Conservation (phyloP, 371 early-diverging fungal genomes). For the Cokeromyces recurvatus region DNA sequence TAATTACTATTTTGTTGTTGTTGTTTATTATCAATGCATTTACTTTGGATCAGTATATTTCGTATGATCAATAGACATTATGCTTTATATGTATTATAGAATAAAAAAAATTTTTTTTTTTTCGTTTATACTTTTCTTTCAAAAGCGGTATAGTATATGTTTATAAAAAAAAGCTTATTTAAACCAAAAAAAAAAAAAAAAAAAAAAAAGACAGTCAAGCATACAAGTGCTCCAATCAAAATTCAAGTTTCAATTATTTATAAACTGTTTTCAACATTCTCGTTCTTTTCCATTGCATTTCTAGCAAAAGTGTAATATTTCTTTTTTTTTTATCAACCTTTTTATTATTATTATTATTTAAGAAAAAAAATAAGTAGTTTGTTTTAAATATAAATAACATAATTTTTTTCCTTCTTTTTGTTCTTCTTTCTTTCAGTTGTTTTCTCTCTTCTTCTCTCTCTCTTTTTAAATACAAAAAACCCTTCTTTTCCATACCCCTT, state of each 20-base stretch:
- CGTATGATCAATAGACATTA: constrained; percentile 43
- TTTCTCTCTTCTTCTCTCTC: not conserved
- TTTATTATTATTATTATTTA: not conserved
- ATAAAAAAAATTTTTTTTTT: constrained; percentile 4
- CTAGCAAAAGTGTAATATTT: too few relatives aligned
- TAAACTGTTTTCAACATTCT: too few relatives aligned
- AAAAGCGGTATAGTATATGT: too few relatives aligned
- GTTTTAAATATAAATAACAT: not conserved
- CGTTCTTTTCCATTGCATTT: too few relatives aligned
- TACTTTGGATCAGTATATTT: constrained; percentile 41
- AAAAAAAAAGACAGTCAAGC: too few relatives aligned
- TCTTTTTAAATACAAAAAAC: not conserved
- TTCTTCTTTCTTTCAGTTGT: not conserved
- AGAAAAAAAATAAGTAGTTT: too few relatives aligned
- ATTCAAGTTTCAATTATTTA: too few relatives aligned
- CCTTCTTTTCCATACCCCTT: too few relatives aligned
- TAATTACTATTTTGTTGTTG: not conserved
- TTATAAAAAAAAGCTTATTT: too few relatives aligned
- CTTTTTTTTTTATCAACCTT: not conserved
- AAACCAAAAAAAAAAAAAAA: too few relatives aligned
- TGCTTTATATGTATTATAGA: not conserved
- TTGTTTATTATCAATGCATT: too few relatives aligned
- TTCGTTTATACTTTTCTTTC: not conserved
- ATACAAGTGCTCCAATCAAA: too few relatives aligned
- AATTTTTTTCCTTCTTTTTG: constrained; percentile 1